phyloP scores from a whole-genome alignment of 306 rosid species.

The Dalbergia oliveri region DNA sequence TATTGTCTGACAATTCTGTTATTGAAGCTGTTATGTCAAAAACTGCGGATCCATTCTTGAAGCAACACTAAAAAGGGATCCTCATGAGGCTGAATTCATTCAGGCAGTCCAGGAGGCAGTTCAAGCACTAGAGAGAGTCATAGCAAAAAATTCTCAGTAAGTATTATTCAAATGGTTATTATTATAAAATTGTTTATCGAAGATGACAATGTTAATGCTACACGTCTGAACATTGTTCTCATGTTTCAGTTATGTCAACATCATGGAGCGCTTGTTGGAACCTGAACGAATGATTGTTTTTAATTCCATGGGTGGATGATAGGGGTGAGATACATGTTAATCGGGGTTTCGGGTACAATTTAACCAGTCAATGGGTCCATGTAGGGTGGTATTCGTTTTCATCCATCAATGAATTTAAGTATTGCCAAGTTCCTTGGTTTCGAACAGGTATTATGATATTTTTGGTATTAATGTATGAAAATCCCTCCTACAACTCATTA shows the following conservation, averaged over 20 bases:
- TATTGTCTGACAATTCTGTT: slow-evolving; percentile 52
- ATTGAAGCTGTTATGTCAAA: slow-evolving; percentile 88
- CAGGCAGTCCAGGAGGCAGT: slow-evolving; percentile 88
- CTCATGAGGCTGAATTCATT: slow-evolving; percentile 89
- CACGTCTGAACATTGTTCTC: slow-evolving; percentile 26
- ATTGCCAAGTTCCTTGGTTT: slow-evolving; percentile 94
- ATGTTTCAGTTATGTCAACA: slow-evolving; percentile 85
- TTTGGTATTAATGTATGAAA: slow-evolving; percentile 33
- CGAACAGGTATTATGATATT: slow-evolving; percentile 76
- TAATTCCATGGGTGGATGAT: slow-evolving; percentile 96
- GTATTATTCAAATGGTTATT: slow-evolving; percentile 50
- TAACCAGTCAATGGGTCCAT: slow-evolving; percentile 96
- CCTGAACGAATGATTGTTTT: slow-evolving; percentile 92
- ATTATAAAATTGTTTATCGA: slow-evolving; percentile 14
- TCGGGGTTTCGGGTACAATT: slow-evolving; percentile 92
- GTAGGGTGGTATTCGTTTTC: slow-evolving; percentile 97
- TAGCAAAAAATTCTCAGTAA: slow-evolving; percentile 93
- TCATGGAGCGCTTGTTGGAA: slow-evolving; percentile 97
- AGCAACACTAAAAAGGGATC: slow-evolving; percentile 93
- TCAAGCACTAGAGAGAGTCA: slow-evolving; percentile 96
- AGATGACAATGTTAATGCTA: slow-evolving; percentile 25
- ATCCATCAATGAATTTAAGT: slow-evolving; percentile 88
- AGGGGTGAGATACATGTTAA: slow-evolving; percentile 90
- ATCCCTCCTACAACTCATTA: background rate
- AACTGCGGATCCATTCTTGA: slow-evolving; percentile 93